A percentile compares a stretch with the other conserved stretches of the same genome.
These are phyloP conservation scores for Terfezia boudieri DNA, from an alignment of 495 filamentous ascomycete genomes.

Conservation along the genomic window DNA sequence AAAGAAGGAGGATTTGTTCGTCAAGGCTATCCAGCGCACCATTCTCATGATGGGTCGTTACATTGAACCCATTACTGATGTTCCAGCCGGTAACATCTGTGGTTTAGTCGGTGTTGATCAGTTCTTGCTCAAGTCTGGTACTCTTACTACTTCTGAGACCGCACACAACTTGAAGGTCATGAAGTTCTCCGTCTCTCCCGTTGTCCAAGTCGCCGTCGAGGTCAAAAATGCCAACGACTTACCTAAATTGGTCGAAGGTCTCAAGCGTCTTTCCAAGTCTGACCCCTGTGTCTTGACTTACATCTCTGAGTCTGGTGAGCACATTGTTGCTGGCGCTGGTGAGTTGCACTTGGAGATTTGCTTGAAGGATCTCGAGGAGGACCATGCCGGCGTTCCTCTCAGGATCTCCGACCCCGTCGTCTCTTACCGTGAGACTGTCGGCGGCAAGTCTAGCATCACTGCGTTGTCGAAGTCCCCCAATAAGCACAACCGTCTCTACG, in stretches of 20 bases:
- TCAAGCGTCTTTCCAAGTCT: constrained; percentile 99
- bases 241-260: constrained; percentile 98
- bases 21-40: constrained; percentile 99
- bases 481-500: constrained; percentile 99
- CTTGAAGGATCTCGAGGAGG: constrained; percentile 99
- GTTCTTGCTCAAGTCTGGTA: constrained; percentile 99
- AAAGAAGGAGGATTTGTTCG: constrained; percentile 96
- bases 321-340: constrained; percentile 97
- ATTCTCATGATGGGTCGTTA: constrained; percentile 99
- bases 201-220: constrained; percentile 95
- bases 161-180: constrained; percentile 99
- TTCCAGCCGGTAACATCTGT: constrained; percentile 97
- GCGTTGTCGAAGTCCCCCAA: constrained; percentile 98
- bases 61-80: constrained; percentile 97
- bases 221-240: constrained; percentile 99
- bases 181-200: constrained; percentile 99
- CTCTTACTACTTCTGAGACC: constrained; percentile 86
- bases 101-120: constrained; percentile 98
- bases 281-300: constrained; percentile 89
- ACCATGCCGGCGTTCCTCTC: constrained; percentile 95
- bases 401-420: constrained; percentile 94
- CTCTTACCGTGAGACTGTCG: constrained; percentile 90
- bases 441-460: constrained; percentile 62
- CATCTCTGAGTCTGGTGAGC: constrained; percentile 83
- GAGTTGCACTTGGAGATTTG: constrained; percentile 99